Conservation (phyloP, 345 rosid genomes). For the Sonneratia alba region DNA sequence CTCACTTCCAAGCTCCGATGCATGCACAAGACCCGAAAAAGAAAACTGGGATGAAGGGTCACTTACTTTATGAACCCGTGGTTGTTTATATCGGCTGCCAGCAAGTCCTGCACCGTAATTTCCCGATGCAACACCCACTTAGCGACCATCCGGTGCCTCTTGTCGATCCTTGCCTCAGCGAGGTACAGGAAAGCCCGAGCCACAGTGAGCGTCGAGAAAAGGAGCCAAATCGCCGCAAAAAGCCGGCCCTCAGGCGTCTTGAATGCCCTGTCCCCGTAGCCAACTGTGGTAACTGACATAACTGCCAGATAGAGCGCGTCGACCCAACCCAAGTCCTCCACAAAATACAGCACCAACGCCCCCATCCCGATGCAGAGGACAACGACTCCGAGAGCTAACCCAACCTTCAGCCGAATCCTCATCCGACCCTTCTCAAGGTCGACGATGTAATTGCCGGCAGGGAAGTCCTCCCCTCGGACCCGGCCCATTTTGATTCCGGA, state of each 20-base stretch:
- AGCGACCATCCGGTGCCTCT: slow-evolving; percentile 48
- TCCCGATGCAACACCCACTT: slow-evolving; percentile 57
- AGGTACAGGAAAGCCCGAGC: slow-evolving; percentile 65
- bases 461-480: slow-evolving; percentile 17
- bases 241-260: slow-evolving; percentile 49
- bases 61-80: slow-evolving; percentile 62
- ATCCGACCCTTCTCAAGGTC: slow-evolving; percentile 67
- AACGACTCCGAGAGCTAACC: slow-evolving; percentile 59
- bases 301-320: slow-evolving; percentile 68
- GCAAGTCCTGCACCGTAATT: slow-evolving; percentile 52
- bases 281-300: slow-evolving; percentile 78
- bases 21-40: no score
- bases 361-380: slow-evolving; percentile 54
- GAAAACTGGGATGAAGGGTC: no score
- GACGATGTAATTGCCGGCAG: slow-evolving; percentile 40
- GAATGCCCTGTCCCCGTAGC: slow-evolving; percentile 64
- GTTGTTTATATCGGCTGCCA: slow-evolving; percentile 55
- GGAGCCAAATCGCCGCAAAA: slow-evolving; percentile 62
- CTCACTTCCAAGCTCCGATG: neutral
- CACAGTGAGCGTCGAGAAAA: slow-evolving; percentile 61
- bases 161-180: slow-evolving; percentile 62
- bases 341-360: slow-evolving; percentile 35
- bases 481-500: slow-evolving; percentile 30
- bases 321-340: slow-evolving; percentile 44
- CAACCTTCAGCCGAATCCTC: slow-evolving; percentile 74